Conservation (phyloP, 2,329 filamentous ascomycete species). For the Aspergillus calidoustus region DNA sequence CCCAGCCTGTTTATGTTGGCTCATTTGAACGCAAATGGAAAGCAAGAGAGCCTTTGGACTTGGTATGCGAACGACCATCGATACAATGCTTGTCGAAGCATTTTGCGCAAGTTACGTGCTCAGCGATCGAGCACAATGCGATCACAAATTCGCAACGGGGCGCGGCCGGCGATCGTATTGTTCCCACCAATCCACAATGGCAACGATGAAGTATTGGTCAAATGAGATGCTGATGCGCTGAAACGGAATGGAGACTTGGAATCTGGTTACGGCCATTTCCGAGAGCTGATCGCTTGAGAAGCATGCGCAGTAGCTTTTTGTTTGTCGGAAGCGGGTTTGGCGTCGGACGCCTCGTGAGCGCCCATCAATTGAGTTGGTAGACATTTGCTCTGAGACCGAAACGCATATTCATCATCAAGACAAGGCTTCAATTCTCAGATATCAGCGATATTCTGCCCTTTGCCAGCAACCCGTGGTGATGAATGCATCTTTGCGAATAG, state of each 20-base stretch:
- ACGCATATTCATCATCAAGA: background rate
- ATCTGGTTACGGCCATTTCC: background rate
- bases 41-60: too few relatives aligned
- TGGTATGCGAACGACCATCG: too few relatives aligned
- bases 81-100: too few relatives aligned
- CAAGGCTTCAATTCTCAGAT: background rate
- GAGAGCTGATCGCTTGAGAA: background rate
- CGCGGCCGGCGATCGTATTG: background rate
- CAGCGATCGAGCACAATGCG: background rate
- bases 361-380: too few relatives aligned
- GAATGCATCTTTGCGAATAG: background rate
- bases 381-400: background rate
- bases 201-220: background rate
- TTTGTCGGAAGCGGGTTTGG: background rate
- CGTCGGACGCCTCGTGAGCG: background rate
- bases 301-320: background rate
- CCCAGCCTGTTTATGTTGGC: too few relatives aligned
- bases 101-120: background rate
- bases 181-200: background rate
- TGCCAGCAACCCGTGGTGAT: background rate
- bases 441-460: background rate
- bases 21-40: too few relatives aligned
- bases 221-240: background rate
- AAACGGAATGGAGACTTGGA: background rate
- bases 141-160: background rate